Conservation (phyloP, 2,329 filamentous ascomycete genomes). For the Huntiella moniliformis region DNA sequence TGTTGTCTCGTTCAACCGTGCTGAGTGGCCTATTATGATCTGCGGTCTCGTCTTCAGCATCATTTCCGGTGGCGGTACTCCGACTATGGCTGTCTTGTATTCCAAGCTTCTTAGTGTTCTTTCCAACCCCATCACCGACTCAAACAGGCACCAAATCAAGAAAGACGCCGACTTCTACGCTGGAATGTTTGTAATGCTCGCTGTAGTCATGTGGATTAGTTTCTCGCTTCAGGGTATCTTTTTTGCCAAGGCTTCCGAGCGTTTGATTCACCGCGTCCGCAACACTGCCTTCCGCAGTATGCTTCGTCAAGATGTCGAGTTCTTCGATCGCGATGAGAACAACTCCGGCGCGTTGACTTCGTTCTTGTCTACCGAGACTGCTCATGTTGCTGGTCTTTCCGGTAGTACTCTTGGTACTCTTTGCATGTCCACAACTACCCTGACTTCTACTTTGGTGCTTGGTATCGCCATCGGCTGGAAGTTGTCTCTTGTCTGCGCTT, state of each 20-base stretch:
- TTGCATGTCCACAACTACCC: constrained; percentile 59
- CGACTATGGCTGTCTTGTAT: constrained; percentile 58
- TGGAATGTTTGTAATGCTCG: constrained; percentile 75
- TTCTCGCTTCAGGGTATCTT: constrained; percentile 50
- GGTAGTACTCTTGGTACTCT: constrained; percentile 78
- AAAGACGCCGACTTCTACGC: constrained; percentile 69
- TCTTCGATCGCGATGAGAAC: constrained; percentile 81
- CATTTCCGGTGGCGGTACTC: constrained; percentile 67
- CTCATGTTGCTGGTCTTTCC: constrained; percentile 70
- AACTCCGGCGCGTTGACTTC: constrained; percentile 74
- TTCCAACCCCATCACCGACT: constrained; percentile 30
- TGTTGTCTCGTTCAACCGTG: constrained; percentile 59
- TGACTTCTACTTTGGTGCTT: constrained; percentile 53
- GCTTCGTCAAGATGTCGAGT: constrained; percentile 79
- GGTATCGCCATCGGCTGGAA: constrained; percentile 73
- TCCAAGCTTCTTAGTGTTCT: constrained; percentile 68
- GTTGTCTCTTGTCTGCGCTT: constrained; percentile 62
- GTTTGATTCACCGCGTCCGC: constrained; percentile 64
- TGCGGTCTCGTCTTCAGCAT: constrained; percentile 54
- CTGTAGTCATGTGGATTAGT: constrained; percentile 50
- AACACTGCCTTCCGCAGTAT: constrained; percentile 70
- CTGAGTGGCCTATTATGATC: constrained; percentile 54
- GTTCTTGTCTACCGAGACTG: constrained; percentile 77
- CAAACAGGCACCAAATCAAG: constrained; percentile 37
- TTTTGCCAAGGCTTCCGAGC: constrained; percentile 76